Evolutionary conservation across 2,329 filamentous ascomycete genomes (phyloP).

Genomic region (Hypoxylon sp.): DNA sequence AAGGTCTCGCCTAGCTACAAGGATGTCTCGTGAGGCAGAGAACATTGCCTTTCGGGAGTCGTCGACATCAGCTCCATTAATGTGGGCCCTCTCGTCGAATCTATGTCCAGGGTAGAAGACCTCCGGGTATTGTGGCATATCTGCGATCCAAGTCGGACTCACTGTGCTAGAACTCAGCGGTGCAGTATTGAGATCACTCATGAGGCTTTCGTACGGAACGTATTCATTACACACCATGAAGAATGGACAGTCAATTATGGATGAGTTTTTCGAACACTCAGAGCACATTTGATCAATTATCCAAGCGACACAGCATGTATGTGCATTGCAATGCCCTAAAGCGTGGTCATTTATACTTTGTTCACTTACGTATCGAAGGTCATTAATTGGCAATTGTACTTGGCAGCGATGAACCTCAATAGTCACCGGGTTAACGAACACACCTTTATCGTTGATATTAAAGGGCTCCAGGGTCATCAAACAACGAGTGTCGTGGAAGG

Average conservation of each 20-base stretch:
- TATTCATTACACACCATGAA: background rate
- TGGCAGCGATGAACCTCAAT: background rate
- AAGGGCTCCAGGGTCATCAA: background rate
- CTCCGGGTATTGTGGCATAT: background rate
- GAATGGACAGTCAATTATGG: background rate
- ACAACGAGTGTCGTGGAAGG: background rate
- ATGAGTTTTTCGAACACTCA: background rate
- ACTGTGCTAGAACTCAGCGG: too few species aligned
- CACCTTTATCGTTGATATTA: background rate
- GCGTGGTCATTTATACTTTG: background rate
- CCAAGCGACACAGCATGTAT: constrained; percentile 5
- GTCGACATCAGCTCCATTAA: background rate
- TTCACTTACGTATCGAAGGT: background rate
- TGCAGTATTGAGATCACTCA: background rate
- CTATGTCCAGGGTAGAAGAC: background rate
- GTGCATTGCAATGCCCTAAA: background rate
- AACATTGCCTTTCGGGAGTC: background rate
- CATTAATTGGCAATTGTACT: background rate
- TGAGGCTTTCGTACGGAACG: background rate
- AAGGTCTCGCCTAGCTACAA: background rate
- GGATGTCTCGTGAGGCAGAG: background rate
- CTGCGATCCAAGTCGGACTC: background rate
- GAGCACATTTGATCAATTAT: background rate
- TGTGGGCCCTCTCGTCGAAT: background rate
- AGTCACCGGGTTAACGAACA: background rate